phyloP scores from a whole-genome alignment of 2,329 filamentous ascomycete genomes.

The Tolypocladium ophioglossoides region DNA sequence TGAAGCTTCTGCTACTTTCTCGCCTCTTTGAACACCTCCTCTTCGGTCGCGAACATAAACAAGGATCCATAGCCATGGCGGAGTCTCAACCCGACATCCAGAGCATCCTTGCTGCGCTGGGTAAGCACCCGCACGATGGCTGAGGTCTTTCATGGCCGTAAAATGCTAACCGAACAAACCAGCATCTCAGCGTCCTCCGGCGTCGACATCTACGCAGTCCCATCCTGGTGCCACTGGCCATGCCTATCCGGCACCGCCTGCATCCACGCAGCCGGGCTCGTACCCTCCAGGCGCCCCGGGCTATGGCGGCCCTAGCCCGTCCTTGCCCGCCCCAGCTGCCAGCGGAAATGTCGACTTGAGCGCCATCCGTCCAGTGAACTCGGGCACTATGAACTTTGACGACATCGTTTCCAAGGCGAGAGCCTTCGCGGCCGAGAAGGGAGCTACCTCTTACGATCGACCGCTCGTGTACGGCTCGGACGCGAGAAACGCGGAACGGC shows the following conservation, averaged over 20 bases:
- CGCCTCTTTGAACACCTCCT: not conserved
- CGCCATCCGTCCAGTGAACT: constrained; percentile 66
- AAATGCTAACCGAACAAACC: constrained; percentile 1
- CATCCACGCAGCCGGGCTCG: constrained; percentile 20
- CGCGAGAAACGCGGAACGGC: constrained; percentile 27
- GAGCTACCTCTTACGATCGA: constrained; percentile 53
- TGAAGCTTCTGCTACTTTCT: not conserved
- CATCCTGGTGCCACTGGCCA: constrained; percentile 25
- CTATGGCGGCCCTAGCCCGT: constrained; percentile 29
- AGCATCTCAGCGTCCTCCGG: constrained; percentile 34
- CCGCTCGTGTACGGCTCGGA: constrained; percentile 34
- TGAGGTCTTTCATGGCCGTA: not conserved
- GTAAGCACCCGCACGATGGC: constrained; percentile 20
- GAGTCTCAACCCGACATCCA: constrained; percentile 30
- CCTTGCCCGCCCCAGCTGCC: constrained; percentile 56
- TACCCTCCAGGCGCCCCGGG: constrained; percentile 22
- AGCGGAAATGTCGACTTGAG: constrained; percentile 74
- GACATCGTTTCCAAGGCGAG: constrained; percentile 80
- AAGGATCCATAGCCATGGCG: constrained; percentile 18
- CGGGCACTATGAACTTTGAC: constrained; percentile 72
- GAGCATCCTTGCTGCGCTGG: constrained; percentile 37
- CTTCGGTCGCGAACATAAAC: not conserved
- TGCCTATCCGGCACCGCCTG: constrained; percentile 28
- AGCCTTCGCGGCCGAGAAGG: constrained; percentile 71
- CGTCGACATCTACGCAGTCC: constrained; percentile 30